phyloP scores from a whole-genome alignment of 768 basidiomycete species.

The Solioccasus polychromus region DNA sequence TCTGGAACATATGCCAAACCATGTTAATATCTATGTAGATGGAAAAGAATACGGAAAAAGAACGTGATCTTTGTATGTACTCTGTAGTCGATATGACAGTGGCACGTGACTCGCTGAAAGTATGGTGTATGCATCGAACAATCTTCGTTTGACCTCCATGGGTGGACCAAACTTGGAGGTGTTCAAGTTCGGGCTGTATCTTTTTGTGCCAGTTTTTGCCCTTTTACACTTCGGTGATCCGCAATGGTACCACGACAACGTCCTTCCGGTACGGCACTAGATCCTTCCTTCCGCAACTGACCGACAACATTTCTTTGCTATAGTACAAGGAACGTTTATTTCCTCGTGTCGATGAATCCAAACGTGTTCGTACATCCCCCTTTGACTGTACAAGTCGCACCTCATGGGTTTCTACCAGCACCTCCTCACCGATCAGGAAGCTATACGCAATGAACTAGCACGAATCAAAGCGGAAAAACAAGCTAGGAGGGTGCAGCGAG shows the following conservation, averaged over 20 bases:
- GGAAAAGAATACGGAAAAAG: neutral
- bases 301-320: neutral
- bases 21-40: conserved; percentile 42
- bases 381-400: neutral
- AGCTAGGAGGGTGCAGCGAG: conserved; percentile 40
- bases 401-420: conserved; percentile 36
- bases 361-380: conserved; percentile 38
- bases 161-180: conserved; percentile 82
- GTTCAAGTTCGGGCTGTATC: conserved; percentile 86
- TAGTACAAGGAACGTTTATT: conserved; percentile 76
- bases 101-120: neutral
- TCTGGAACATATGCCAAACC: conserved; percentile 68
- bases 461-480: conserved; percentile 66
- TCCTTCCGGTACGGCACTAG: conserved; percentile 59
- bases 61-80: neutral
- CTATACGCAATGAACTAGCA: conserved; percentile 65
- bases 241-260: conserved; percentile 77
- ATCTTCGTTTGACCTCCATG: too few relatives aligned
- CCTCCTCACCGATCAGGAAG: conserved; percentile 64
- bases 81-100: neutral
- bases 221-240: conserved; percentile 87
- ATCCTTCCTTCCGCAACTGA: neutral
- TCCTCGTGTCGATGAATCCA: conserved; percentile 55
- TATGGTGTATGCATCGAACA: too few relatives aligned
- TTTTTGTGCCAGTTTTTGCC: conserved; percentile 78